A percentile compares a stretch with the other conserved stretches of the same genome.
Evolutionary conservation across 2,329 filamentous ascomycete species (phyloP).

Genomic region (Allantophomopsis cytisporea): DNA sequence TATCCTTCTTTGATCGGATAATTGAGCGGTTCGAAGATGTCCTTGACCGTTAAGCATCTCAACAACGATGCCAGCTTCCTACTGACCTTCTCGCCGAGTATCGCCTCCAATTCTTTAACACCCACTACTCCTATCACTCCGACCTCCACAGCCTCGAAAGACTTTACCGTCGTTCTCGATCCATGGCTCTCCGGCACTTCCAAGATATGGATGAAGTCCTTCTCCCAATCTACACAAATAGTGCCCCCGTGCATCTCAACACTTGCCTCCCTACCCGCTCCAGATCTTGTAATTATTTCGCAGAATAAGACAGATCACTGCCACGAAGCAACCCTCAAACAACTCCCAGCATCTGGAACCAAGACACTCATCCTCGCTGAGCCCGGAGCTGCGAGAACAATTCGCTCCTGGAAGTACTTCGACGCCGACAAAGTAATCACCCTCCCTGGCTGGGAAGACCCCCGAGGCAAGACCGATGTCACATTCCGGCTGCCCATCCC

Average conservation of each 20-base stretch:
- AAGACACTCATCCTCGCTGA: slow-evolving; percentile 53
- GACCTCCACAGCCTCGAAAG: slow-evolving; percentile 24
- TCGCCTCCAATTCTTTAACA: not conserved
- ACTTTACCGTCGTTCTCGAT: slow-evolving; percentile 57
- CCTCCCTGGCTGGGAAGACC: slow-evolving; percentile 32
- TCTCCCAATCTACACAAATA: slow-evolving; percentile 44
- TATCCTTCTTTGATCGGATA: slow-evolving; percentile 3
- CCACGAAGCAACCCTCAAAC: slow-evolving; percentile 52
- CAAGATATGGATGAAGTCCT: slow-evolving; percentile 43
- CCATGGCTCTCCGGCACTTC: slow-evolving; percentile 54
- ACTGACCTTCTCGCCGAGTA: slow-evolving; percentile 33
- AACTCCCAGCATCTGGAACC: slow-evolving; percentile 37
- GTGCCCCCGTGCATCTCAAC: slow-evolving; percentile 41
- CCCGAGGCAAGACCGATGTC: slow-evolving; percentile 15
- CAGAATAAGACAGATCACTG: slow-evolving; percentile 58
- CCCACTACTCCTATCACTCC: slow-evolving; percentile 20
- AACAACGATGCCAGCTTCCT: slow-evolving; percentile 54
- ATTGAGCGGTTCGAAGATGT: slow-evolving; percentile 29
- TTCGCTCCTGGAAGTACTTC: slow-evolving; percentile 57
- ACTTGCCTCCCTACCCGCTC: slow-evolving; percentile 34
- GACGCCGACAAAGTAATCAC: slow-evolving; percentile 30
- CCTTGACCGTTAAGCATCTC: slow-evolving; percentile 47
- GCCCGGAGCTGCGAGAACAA: slow-evolving; percentile 48
- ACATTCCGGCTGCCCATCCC: slow-evolving; percentile 34
- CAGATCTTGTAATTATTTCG: slow-evolving; percentile 43